Evolutionary conservation across 495 filamentous ascomycete genomes (phyloP).

Genomic region (Talaromyces adpressus): DNA sequence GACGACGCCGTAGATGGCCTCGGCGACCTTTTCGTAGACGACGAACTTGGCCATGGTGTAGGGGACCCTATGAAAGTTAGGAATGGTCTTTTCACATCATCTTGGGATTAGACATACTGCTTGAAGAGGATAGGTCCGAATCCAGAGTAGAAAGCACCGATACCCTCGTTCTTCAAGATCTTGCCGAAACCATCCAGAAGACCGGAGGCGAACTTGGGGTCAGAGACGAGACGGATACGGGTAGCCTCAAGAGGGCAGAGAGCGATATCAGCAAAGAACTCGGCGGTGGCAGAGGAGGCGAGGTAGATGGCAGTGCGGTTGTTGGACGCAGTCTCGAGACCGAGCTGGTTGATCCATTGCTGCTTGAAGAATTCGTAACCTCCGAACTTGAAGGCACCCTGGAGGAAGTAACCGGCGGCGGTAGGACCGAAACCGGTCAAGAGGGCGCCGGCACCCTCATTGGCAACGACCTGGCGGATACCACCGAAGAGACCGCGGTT

Average conservation of each 20-base stretch:
- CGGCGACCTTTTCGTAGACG: conserved; percentile 95
- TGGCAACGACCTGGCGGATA: conserved; percentile 75
- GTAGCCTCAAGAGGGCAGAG: conserved; percentile 92
- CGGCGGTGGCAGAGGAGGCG: conserved; percentile 72
- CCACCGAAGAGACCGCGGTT: conserved; percentile 85
- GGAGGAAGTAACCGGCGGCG: conserved; percentile 87
- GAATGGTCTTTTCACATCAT: too few species aligned
- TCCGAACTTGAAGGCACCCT: conserved; percentile 93
- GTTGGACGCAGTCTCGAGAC: conserved; percentile 71
- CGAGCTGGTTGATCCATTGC: conserved; percentile 76
- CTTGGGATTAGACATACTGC: conserved; percentile 78
- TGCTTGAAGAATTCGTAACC: conserved; percentile 96
- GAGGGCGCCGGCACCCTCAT: conserved; percentile 82
- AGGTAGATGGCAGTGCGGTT: conserved; percentile 89
- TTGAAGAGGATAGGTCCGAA: conserved; percentile 94
- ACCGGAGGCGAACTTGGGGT: conserved; percentile 79
- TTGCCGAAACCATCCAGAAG: conserved; percentile 76
- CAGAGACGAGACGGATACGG: conserved; percentile 88
- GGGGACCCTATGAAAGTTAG: conserved; percentile 60
- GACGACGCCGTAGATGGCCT: conserved; percentile 61
- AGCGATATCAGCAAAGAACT: conserved; percentile 92
- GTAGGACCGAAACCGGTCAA: conserved; percentile 84
- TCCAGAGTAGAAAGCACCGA: conserved; percentile 88
- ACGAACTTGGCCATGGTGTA: conserved; percentile 99
- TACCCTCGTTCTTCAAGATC: conserved; percentile 77